A percentile compares a stretch with the other conserved stretches of the same genome.
Conservation (phyloP, 768 basidiomycete species). For the Termitomyces sp. region DNA sequence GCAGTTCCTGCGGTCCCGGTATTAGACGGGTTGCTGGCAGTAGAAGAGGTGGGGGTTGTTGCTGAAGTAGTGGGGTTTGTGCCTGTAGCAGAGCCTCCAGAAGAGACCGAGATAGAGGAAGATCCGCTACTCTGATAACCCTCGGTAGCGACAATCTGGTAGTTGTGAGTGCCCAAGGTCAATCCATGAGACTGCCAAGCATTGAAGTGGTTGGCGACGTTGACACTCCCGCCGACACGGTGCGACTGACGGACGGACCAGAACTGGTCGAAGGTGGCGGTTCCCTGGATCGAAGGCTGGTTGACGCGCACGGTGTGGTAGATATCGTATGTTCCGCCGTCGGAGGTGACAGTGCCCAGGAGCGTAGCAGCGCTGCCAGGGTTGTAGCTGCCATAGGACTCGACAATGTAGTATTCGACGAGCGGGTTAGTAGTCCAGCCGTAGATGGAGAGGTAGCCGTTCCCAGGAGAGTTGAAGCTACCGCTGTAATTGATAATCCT, state of each 20-base stretch:
- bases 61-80: neutral
- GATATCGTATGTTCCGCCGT: conserved; percentile 38
- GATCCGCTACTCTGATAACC: conserved; percentile 36
- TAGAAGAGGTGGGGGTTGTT: neutral
- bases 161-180: conserved; percentile 32
- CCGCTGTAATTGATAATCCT: conserved; percentile 33
- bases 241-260: conserved; percentile 37
- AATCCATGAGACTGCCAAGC: conserved; percentile 35
- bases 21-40: neutral
- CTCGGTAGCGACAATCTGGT: conserved; percentile 44
- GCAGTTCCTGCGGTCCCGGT: neutral
- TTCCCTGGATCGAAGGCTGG: conserved; percentile 36
- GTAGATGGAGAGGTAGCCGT: conserved; percentile 38
- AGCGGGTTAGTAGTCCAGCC: conserved; percentile 42
- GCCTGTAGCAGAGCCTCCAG: neutral
- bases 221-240: conserved; percentile 28
- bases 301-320: conserved; percentile 30
- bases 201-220: conserved; percentile 34
- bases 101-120: conserved; percentile 12
- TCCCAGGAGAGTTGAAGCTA: conserved; percentile 31
- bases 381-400: conserved; percentile 35
- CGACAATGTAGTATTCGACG: conserved; percentile 43
- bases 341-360: conserved; percentile 33
- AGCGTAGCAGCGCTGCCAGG: conserved; percentile 24
- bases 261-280: conserved; percentile 39